Conservation (phyloP, 2,329 filamentous ascomycete species). For the Paracorniculantispora psalliotae region DNA sequence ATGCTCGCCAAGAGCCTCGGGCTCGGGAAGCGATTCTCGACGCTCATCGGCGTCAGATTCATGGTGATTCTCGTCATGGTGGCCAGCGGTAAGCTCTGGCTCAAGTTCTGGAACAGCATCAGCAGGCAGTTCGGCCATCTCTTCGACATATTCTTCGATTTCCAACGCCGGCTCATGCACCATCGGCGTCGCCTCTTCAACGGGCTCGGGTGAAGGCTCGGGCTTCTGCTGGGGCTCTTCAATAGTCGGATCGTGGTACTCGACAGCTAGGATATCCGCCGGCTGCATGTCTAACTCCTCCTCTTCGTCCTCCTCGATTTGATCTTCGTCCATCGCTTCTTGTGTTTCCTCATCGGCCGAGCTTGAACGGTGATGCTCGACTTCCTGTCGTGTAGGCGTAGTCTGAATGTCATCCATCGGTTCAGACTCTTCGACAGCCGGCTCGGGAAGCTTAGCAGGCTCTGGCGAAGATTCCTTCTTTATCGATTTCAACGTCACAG, state of each 20-base stretch:
- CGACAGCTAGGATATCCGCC: constrained; percentile 11
- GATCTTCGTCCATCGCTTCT: background rate
- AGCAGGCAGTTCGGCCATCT: background rate
- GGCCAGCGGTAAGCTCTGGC: constrained; percentile 6
- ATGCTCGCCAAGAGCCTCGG: constrained; percentile 4
- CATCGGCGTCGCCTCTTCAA: background rate
- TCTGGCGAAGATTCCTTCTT: background rate
- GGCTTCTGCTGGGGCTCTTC: constrained; percentile 5
- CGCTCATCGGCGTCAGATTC: constrained; percentile 12
- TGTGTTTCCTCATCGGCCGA: background rate
- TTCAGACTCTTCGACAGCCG: constrained; percentile 13
- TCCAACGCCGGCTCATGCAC: background rate
- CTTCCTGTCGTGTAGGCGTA: background rate
- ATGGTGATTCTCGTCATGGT: background rate
- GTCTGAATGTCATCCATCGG: constrained; percentile 5
- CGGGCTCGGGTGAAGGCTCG: background rate
- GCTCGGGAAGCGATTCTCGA: constrained; percentile 15
- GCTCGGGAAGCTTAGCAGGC: constrained; percentile 19
- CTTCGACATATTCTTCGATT: background rate
- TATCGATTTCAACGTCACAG: background rate
- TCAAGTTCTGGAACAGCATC: constrained; percentile 18
- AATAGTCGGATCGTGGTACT: constrained; percentile 2
- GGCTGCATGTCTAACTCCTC: constrained; percentile 26
- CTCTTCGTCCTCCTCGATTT: constrained; percentile 30
- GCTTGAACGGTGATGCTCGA: constrained; percentile 24